Percentiles rank a stretch among this genome's conserved stretches.
phyloP scores from a whole-genome alignment of 225 moss, liverwort and hornwort genomes.

The Sphagnum tenellum region DNA sequence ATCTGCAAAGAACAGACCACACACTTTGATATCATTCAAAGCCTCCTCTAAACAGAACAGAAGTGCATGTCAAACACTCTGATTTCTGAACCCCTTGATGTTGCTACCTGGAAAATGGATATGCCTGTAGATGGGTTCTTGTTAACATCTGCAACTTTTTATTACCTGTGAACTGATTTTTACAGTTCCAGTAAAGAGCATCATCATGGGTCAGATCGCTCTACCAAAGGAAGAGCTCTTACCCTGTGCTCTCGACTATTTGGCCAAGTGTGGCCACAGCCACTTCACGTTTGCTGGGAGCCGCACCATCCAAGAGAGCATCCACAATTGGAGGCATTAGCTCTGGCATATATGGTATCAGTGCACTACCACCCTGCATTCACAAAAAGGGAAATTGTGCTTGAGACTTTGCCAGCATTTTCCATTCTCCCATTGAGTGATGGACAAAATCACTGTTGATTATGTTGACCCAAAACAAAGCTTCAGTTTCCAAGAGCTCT shows the following conservation, averaged over 20 bases:
- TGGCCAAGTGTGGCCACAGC: conserved; percentile 90
- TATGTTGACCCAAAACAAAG: no score
- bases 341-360: conserved; percentile 60
- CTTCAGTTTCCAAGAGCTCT: no score
- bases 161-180: no score
- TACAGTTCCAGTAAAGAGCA: background rate
- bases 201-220: background rate
- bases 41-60: no score
- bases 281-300: conserved; percentile 86
- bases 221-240: conserved; percentile 3
- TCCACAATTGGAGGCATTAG: conserved; percentile 87
- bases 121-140: no score
- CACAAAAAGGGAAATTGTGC: no score
- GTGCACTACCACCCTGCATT: conserved; percentile 73
- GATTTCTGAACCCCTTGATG: no score
- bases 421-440: background rate
- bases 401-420: background rate
- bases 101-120: no score
- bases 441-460: no score
- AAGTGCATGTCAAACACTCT: no score
- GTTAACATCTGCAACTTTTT: no score
- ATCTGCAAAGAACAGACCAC: conserved; percentile 32
- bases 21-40: no score
- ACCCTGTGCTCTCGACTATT: conserved; percentile 98
- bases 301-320: conserved; percentile 83